Base-by-base conservation (phyloP, 1,284 basidiomycete species). In the Trametes versicolor region DNA sequence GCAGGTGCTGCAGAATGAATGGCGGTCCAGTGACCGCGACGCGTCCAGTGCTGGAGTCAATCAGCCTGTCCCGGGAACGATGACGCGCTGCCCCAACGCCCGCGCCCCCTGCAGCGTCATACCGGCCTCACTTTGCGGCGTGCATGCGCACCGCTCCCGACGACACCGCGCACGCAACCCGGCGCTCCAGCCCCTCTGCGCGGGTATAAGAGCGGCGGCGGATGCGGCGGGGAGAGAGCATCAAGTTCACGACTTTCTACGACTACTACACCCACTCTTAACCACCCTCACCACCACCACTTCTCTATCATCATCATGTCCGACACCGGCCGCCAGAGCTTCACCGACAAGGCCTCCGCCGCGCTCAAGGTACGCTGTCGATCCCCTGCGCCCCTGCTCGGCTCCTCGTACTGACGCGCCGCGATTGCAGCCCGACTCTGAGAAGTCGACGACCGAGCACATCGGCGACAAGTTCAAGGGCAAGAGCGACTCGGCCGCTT, bases 311-410 rank as follows among this genome's bases (percentile, higher is more conserved):
- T 66, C 67, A 76, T 47, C 63, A 80, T 80, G 79, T 76, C 79
- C 71, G 80, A 81, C 75, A 69, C 70, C 60, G 78, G 74, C 68
- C 78, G 81, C 66, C 76, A 82, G 75, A 78, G 77, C 65, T 68
- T 81, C 73, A 77, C 76, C 72, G 81, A 82, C 77, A 83, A 82
- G 79, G 78, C 77, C 47, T 58, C 68, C 43, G 69, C 78, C 64
- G 68, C 76, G 36, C 36, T 80, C 49, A 80, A 80, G 78, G 79
- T 80, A 54, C 8, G 36, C 27, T 32, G 29, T 41, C 25, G 64
- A 70, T 62, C 32, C 51, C 50, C n/a, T 2, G 47, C 49, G 37
- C 6, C 21, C n/a, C 41, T n/a, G 55, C 52, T 15, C 4, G 19
- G 6, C 15, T 49, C 27, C 34, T 21, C 45, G 63, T n/a, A 64